Evolutionary conservation across 331 rosid species (phyloP).

Genomic region (Rosa hybrid): DNA sequence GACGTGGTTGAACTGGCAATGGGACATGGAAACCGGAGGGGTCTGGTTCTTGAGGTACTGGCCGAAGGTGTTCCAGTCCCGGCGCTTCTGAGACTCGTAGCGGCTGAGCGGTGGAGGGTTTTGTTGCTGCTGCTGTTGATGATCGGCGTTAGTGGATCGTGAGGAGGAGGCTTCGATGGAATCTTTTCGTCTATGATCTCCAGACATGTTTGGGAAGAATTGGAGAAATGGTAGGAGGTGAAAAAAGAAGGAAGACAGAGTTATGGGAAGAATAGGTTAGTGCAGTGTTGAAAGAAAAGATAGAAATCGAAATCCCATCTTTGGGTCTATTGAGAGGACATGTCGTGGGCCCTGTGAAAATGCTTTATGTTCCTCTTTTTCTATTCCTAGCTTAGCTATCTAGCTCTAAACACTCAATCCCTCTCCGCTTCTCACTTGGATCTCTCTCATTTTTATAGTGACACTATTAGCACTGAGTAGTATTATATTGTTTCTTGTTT

Average conservation of each 20-base stretch:
- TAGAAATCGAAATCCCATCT: conserved; percentile 75
- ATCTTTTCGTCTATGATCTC: conserved; percentile 32
- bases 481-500: conserved; percentile 5
- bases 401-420: conserved; percentile 10
- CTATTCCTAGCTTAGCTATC: background rate
- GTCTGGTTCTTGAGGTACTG: conserved; percentile 74
- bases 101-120: conserved; percentile 51
- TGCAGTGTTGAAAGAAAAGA: conserved; percentile 59
- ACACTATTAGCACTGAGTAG: conserved; percentile 13
- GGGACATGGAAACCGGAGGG: conserved; percentile 62
- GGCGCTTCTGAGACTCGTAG: conserved; percentile 77
- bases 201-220: conserved; percentile 23
- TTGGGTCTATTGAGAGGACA: conserved; percentile 76
- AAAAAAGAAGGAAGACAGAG: conserved; percentile 3
- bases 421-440: background rate
- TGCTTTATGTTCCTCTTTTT: conserved; percentile 48
- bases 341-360: conserved; percentile 59
- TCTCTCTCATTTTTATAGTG: conserved; percentile 3
- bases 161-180: conserved; percentile 51
- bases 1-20: conserved; percentile 81
- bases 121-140: conserved; percentile 15
- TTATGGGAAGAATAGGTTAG: conserved; percentile 36
- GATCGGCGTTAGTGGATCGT: conserved; percentile 27
- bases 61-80: conserved; percentile 92
- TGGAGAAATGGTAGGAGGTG: conserved; percentile 19